These are phyloP conservation scores for Logfia minima DNA, from an alignment of 129 eudicot species.

Conservation along the genomic window DNA sequence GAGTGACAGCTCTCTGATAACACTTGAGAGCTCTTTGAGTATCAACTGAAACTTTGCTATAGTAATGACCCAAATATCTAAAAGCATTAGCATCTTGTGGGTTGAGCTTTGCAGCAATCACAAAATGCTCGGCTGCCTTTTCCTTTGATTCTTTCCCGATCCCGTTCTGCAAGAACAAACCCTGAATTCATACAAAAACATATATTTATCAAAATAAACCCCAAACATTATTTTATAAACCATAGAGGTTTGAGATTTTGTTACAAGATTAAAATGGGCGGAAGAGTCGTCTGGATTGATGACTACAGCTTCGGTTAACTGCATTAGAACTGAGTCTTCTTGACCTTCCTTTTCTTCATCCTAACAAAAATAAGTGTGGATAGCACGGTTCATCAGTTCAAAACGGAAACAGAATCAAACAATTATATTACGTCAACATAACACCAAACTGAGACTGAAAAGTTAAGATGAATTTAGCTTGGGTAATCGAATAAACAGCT, in stretches of 20 bases:
- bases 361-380: constrained; percentile 15
- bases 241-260: background rate
- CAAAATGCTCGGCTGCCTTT: constrained; percentile 86
- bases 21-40: constrained; percentile 89
- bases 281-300: constrained; percentile 58
- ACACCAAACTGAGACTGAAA: background rate
- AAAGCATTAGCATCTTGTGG: constrained; percentile 81
- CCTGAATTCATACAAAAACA: constrained; percentile 43
- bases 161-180: constrained; percentile 62
- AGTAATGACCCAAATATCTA: constrained; percentile 87
- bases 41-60: constrained; percentile 54
- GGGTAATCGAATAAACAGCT: background rate
- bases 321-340: constrained; percentile 34
- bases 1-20: constrained; percentile 84
- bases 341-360: constrained; percentile 37
- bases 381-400: background rate
- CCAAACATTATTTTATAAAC: background rate
- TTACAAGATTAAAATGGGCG: constrained; percentile 59
- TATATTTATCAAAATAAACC: background rate
- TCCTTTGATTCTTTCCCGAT: constrained; percentile 50
- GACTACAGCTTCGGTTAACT: constrained; percentile 50
- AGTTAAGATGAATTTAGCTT: background rate
- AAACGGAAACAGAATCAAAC: background rate
- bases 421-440: background rate
- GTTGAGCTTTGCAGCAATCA: constrained; percentile 74